Evolutionary conservation across 345 rosid genomes (phyloP).

Genomic region (Lumnitzera littorea): DNA sequence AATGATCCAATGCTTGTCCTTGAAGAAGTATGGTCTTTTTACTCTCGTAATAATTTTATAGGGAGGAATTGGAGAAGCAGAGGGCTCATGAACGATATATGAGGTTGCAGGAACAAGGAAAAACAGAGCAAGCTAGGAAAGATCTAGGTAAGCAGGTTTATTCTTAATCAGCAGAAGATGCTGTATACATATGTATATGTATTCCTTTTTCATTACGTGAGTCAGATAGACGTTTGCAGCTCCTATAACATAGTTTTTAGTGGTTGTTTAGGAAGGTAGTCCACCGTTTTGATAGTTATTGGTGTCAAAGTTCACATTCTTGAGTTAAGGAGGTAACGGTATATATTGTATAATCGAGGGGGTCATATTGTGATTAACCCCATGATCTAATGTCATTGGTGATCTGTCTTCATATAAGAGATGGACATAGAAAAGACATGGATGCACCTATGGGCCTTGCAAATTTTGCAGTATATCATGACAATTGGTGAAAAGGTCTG

Average conservation of each 20-base stretch:
- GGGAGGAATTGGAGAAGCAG: conserved; percentile 96
- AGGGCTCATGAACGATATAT: conserved; percentile 93
- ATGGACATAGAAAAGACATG: too few species aligned
- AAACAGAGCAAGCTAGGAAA: conserved; percentile 91
- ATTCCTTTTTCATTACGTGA: background rate
- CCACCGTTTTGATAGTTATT: too few species aligned
- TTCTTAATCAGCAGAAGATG: background rate
- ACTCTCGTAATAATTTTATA: conserved; percentile 16
- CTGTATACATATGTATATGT: background rate
- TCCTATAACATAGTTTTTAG: background rate
- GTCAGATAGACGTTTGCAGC: background rate
- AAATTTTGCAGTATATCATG: too few species aligned
- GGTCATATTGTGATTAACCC: too few species aligned
- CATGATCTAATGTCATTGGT: too few species aligned
- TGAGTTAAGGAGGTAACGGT: too few species aligned
- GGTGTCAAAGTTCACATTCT: too few species aligned
- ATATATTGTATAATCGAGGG: too few species aligned
- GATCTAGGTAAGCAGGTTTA: conserved; percentile 55
- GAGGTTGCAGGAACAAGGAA: conserved; percentile 98
- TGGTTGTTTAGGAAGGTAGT: background rate
- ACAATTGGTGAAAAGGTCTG: too few species aligned
- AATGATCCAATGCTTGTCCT: background rate
- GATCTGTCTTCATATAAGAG: too few species aligned
- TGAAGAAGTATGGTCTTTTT: background rate
- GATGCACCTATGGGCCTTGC: too few species aligned